Base-by-base conservation (phyloP, 306 rosid genomes). In the Mucuna pruriens region DNA sequence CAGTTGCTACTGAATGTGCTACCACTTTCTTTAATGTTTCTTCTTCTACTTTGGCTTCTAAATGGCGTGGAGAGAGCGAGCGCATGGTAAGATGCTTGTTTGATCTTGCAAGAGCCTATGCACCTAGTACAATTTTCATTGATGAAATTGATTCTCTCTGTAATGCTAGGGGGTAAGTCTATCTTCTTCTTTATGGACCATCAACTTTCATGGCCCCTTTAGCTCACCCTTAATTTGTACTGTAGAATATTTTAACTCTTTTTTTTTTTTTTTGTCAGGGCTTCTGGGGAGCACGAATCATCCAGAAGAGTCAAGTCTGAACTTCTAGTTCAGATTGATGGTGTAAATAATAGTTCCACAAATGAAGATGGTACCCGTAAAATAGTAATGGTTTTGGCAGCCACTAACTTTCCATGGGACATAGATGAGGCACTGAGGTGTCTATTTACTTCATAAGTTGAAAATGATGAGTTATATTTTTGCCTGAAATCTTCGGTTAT, bases 1-100 rank as follows among this genome's bases (percentile, higher is more conserved):
- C 98, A 34, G 99, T 95, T 82, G 99, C 99, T 60, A 91, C 98
- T 29, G 99, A 95, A 89, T 95, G 99, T 78, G 97, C 98, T 42
- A 95, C 99, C 11, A 95, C 99, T 20, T 95, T 95, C 90, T 95
- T 95, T 64, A 95, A 95, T 49, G 99, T 95, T 76, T 95, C 99
- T 25, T 95, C 99, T 55, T 94, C 98, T 38, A 95, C 99, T 51
- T 84, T 95, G 76, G 98, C 99, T 81, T 95, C 99, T 34, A 95
- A 95, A 84, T 95, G 99, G 99, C 99, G 97, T 40, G 98, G 99
- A 17, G 99, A 95, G 88, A 95, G 99, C 86, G 99, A 95, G 84
- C 97, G 99, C 25, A 93, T 95, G 99, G 99, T 93, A 15, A 92
- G 94, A 49, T 95, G 99, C 78, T 89, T 93, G 84, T 95, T 95